A percentile compares a stretch with the other conserved stretches of the same genome.
Conservation (phyloP, 305 asterid genomes). For the Plantago coronopus region DNA sequence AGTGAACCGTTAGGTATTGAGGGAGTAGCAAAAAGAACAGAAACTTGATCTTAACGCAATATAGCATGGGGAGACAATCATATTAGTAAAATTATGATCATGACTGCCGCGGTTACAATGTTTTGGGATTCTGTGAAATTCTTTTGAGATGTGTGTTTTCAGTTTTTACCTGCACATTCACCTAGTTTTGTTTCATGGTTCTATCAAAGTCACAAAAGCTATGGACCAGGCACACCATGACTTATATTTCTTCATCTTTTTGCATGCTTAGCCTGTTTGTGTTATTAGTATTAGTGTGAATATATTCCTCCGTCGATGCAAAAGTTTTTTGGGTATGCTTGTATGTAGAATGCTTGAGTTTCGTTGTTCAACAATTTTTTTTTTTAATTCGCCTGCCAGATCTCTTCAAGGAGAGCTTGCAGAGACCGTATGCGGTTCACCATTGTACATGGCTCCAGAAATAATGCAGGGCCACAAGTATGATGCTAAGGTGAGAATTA, state of each 20-base stretch:
- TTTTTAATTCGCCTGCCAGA: constrained; percentile 49
- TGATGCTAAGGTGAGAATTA: constrained; percentile 82
- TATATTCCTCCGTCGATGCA: too few relatives aligned
- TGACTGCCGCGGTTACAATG: not conserved
- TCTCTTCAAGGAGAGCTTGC: constrained; percentile 88
- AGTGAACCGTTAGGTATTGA: too few relatives aligned
- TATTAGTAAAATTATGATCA: not conserved
- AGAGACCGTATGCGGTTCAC: constrained; percentile 95
- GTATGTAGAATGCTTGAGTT: constrained; percentile 12
- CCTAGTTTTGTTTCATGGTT: constrained; percentile 3
- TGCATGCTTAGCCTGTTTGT: constrained; percentile 11
- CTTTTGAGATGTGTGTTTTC: not conserved
- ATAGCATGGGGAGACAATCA: too few relatives aligned
- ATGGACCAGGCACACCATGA: not conserved
- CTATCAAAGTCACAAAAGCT: not conserved
- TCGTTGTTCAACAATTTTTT: constrained; percentile 13
- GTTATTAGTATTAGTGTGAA: not conserved
- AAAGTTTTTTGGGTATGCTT: not conserved
- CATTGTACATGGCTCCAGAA: constrained; percentile 99
- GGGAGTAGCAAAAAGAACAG: too few relatives aligned
- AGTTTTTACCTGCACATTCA: not conserved
- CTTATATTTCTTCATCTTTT: not conserved
- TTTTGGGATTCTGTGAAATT: not conserved
- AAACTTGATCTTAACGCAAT: too few relatives aligned
- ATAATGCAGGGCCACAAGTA: constrained; percentile 89